phyloP scores from a whole-genome alignment of 805 yeast species.

The Cyberlindnera americana region DNA sequence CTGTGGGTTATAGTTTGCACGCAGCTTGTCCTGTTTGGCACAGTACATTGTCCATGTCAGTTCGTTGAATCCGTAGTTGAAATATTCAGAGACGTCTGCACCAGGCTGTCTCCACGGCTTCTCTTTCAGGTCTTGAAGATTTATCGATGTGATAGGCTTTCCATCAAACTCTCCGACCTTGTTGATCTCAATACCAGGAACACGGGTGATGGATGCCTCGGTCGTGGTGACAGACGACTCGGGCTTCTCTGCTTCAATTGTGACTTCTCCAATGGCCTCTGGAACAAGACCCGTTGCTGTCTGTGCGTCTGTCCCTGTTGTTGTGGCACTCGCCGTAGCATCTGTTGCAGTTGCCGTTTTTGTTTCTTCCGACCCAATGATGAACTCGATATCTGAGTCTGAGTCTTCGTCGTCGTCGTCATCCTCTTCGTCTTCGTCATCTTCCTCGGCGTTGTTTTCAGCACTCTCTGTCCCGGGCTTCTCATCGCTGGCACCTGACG shows the following conservation, averaged over 20 bases:
- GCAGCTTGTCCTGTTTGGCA: slow-evolving; percentile 75
- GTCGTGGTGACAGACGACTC: slow-evolving; percentile 30
- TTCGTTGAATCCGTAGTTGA: slow-evolving; percentile 96
- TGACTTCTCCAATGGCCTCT: slow-evolving; percentile 32
- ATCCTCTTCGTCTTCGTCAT: slow-evolving; percentile 24
- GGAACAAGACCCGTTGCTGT: slow-evolving; percentile 23
- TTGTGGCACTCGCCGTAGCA: slow-evolving; percentile 19
- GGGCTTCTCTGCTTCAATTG: slow-evolving; percentile 29
- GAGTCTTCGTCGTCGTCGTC: slow-evolving; percentile 42
- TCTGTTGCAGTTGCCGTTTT: slow-evolving; percentile 22
- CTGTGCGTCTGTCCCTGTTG: slow-evolving; percentile 28
- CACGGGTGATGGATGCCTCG: slow-evolving; percentile 33
- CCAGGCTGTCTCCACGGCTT: slow-evolving; percentile 99
- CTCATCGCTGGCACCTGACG: background rate
- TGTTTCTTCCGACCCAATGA: slow-evolving; percentile 49
- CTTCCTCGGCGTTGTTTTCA: slow-evolving; percentile 18
- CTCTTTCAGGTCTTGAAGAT: slow-evolving; percentile 76
- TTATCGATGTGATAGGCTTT: slow-evolving; percentile 74
- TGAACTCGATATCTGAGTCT: slow-evolving; percentile 78
- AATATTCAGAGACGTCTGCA: slow-evolving; percentile 90
- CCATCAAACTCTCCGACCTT: slow-evolving; percentile 75
- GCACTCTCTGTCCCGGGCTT: background rate
- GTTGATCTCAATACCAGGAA: slow-evolving; percentile 60
- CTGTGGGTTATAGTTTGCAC: slow-evolving; percentile 80
- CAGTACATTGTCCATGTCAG: slow-evolving; percentile 94